Conservation (phyloP, 129 eudicot species). For the Tagetes erecta region DNA sequence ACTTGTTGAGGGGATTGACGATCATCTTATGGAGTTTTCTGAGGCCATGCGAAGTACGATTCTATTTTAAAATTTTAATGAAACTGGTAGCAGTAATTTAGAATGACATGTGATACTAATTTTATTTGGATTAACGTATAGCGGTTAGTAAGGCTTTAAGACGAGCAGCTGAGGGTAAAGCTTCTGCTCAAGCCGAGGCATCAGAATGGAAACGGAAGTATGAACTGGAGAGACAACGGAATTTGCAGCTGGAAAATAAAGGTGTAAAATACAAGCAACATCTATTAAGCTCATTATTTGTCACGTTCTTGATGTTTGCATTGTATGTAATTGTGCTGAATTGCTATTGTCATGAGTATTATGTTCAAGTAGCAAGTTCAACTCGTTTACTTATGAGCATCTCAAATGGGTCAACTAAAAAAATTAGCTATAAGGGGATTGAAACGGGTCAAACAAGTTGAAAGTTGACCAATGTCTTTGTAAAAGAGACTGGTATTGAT, state of each 20-base stretch:
- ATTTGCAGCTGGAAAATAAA: conserved; percentile 69
- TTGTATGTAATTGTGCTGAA: neutral
- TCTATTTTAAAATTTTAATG: neutral
- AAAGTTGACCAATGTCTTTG: neutral
- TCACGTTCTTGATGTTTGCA: neutral
- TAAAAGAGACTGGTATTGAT: no score
- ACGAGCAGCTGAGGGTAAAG: conserved; percentile 89
- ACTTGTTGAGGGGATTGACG: conserved; percentile 75
- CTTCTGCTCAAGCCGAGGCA: conserved; percentile 95
- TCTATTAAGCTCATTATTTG: neutral
- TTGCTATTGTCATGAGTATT: neutral
- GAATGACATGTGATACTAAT: conserved; percentile 7
- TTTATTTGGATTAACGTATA: conserved; percentile 27
- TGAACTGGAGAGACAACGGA: conserved; percentile 72
- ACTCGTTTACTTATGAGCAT: neutral
- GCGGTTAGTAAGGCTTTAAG: conserved; percentile 91
- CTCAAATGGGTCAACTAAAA: neutral
- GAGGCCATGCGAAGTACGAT: conserved; percentile 91
- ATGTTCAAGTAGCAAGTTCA: neutral
- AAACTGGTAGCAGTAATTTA: neutral
- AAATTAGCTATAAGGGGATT: neutral
- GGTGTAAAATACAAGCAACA: conserved; percentile 41
- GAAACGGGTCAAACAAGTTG: neutral
- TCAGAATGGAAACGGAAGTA: conserved; percentile 97
- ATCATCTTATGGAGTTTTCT: conserved; percentile 84